These are phyloP conservation scores for Cephalotrichum gorgonifer DNA, from an alignment of 2,329 filamentous ascomycete genomes.

Conservation along the genomic window DNA sequence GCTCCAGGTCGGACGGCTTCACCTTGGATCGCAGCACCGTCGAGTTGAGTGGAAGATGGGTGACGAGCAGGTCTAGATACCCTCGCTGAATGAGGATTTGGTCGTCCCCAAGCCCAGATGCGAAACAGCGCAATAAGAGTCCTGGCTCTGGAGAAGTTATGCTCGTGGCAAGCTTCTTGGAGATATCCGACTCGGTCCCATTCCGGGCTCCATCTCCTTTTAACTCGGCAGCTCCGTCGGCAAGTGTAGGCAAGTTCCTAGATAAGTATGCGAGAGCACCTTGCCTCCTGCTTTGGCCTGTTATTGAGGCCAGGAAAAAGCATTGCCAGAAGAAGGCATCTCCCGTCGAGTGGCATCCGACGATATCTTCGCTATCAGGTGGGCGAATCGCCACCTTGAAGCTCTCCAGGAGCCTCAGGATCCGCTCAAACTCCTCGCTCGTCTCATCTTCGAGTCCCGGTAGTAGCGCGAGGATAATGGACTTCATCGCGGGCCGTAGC, in stretches of 20 bases:
- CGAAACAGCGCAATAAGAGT: conserved; percentile 80
- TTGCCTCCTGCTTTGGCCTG: conserved; percentile 71
- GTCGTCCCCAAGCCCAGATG: conserved; percentile 76
- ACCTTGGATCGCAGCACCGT: conserved; percentile 67
- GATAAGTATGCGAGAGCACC: conserved; percentile 81
- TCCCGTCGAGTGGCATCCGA: conserved; percentile 43
- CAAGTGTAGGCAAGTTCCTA: conserved; percentile 64
- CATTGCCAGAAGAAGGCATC: conserved; percentile 98
- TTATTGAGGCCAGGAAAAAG: conserved; percentile 87
- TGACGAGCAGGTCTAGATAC: conserved; percentile 85
- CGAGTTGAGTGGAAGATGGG: conserved; percentile 78
- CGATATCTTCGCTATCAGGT: conserved; percentile 33
- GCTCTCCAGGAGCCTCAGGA: conserved; percentile 65
- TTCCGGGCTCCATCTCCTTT: conserved; percentile 18
- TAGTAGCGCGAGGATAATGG: conserved; percentile 77
- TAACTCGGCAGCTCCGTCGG: conserved; percentile 19
- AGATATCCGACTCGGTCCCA: conserved; percentile 24
- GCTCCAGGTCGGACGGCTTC: conserved; percentile 65
- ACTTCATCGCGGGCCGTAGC: conserved; percentile 80
- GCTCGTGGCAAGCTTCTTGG: conserved; percentile 47
- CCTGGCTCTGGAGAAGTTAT: conserved; percentile 85
- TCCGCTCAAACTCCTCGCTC: conserved; percentile 91
- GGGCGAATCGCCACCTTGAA: conserved; percentile 61
- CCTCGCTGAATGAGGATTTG: conserved; percentile 89
- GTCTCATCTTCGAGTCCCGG: conserved; percentile 93